phyloP scores from a whole-genome alignment of 257 asterid species.

The Solanum bulbocastanum region DNA sequence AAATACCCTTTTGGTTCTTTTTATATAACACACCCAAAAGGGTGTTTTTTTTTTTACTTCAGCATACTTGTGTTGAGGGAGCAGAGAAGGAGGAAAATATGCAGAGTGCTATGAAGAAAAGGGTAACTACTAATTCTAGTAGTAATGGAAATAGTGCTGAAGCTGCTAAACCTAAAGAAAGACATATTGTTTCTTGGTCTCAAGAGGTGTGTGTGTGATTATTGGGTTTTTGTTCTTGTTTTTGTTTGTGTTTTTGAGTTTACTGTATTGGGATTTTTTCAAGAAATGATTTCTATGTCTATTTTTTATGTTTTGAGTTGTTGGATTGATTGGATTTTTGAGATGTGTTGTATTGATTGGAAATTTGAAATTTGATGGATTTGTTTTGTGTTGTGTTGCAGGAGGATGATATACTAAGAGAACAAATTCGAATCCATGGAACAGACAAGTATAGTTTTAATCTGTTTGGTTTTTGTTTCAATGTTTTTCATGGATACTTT shows the following conservation, averaged over 20 bases:
- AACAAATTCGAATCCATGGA: conserved; percentile 86
- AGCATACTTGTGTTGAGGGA: conserved; percentile 73
- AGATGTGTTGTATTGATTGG: not conserved
- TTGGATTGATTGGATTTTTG: conserved; percentile 2
- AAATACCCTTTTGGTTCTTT: not conserved
- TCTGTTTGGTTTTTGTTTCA: conserved; percentile 2
- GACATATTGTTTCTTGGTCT: conserved; percentile 98
- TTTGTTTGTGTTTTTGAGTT: not conserved
- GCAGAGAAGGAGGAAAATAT: conserved; percentile 26
- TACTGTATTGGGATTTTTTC: not conserved
- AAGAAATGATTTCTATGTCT: not conserved
- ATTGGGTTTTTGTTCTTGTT: not conserved
- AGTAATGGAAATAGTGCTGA: conserved; percentile 12
- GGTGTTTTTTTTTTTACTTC: conserved; percentile 22
- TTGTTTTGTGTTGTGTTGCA: conserved; percentile 17
- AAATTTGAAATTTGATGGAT: conserved; percentile 1
- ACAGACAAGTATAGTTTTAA: conserved; percentile 58
- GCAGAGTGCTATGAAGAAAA: conserved; percentile 60
- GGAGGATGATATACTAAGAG: conserved; percentile 96
- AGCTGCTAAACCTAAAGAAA: conserved; percentile 63
- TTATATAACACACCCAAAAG: conserved; percentile 31
- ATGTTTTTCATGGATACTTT: not conserved
- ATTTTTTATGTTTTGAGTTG: not conserved
- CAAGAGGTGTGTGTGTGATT: conserved; percentile 52
- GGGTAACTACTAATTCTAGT: conserved; percentile 4